These are phyloP conservation scores for Cornus kousa DNA, from an alignment of 148 eudicot genomes.

Conservation along the genomic window DNA sequence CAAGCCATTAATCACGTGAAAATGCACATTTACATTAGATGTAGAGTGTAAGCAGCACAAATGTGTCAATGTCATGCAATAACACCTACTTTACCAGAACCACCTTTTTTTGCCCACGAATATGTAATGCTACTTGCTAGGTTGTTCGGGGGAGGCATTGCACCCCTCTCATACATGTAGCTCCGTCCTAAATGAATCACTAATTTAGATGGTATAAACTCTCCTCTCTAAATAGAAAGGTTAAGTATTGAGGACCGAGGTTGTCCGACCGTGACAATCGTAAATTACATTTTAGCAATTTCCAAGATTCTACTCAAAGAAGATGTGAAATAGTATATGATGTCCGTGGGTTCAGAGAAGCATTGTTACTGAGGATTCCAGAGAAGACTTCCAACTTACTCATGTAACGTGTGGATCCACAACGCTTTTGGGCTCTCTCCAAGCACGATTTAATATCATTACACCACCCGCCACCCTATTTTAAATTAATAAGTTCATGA, in stretches of 20 bases:
- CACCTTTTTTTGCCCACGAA: neutral
- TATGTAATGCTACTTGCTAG: too few relatives aligned
- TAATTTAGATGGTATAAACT: too few relatives aligned
- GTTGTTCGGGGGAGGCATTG: too few relatives aligned
- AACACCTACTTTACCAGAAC: neutral
- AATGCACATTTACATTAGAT: neutral
- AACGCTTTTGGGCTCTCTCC: conserved; percentile 67
- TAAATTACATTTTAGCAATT: too few relatives aligned
- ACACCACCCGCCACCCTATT: conserved; percentile 99
- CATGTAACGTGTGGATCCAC: conserved; percentile 84
- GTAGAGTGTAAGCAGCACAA: neutral
- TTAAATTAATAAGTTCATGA: conserved; percentile 5
- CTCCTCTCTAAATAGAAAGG: too few relatives aligned
- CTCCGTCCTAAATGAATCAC: too few relatives aligned
- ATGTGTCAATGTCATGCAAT: neutral
- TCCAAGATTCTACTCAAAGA: too few relatives aligned
- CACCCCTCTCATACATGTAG: too few relatives aligned
- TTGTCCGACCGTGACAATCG: too few relatives aligned
- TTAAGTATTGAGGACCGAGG: too few relatives aligned
- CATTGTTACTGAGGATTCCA: conserved; percentile 80
- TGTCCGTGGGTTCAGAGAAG: conserved; percentile 74
- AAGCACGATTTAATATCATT: conserved; percentile 70
- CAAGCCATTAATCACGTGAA: neutral
- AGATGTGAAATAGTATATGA: neutral
- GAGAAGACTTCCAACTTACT: conserved; percentile 54